Evolutionary conservation across 345 rosid genomes (phyloP).

Genomic region (Mallotus nudiflorus): DNA sequence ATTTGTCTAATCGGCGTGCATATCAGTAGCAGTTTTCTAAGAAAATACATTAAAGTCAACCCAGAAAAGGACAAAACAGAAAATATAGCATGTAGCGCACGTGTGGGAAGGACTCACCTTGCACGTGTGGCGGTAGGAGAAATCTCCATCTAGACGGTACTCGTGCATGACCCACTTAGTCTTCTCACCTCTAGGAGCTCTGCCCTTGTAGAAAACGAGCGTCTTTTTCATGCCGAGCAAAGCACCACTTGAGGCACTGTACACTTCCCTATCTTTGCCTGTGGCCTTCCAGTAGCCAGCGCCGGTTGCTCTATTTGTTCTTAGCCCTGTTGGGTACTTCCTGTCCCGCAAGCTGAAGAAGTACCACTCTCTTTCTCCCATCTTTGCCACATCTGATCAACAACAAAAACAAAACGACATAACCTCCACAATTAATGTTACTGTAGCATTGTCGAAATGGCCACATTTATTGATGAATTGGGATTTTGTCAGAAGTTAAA

Average conservation of each 20-base stretch:
- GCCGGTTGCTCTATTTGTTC: slow-evolving; percentile 83
- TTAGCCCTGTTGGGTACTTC: slow-evolving; percentile 86
- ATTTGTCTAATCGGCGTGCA: not conserved
- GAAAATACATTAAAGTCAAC: slow-evolving; percentile 49
- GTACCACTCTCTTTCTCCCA: slow-evolving; percentile 96
- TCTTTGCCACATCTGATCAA: slow-evolving; percentile 61
- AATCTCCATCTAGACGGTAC: slow-evolving; percentile 80
- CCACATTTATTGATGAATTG: too few relatives aligned
- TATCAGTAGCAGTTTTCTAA: not conserved
- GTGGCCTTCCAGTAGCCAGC: slow-evolving; percentile 97
- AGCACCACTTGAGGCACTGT: slow-evolving; percentile 47
- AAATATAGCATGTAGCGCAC: slow-evolving; percentile 7
- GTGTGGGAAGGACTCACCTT: slow-evolving; percentile 50
- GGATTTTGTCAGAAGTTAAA: not conserved
- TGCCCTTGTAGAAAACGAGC: slow-evolving; percentile 78
- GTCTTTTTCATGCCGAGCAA: slow-evolving; percentile 94
- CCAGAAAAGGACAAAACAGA: slow-evolving; percentile 36
- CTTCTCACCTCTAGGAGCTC: slow-evolving; percentile 90
- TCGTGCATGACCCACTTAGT: slow-evolving; percentile 98
- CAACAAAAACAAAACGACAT: not conserved
- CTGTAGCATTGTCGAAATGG: too few relatives aligned
- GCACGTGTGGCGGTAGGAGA: slow-evolving; percentile 73
- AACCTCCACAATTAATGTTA: too few relatives aligned
- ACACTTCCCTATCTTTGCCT: slow-evolving; percentile 78
- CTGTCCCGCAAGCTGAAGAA: slow-evolving; percentile 85